Conservation (phyloP, 805 yeast species). For the Ogataea zsoltii region DNA sequence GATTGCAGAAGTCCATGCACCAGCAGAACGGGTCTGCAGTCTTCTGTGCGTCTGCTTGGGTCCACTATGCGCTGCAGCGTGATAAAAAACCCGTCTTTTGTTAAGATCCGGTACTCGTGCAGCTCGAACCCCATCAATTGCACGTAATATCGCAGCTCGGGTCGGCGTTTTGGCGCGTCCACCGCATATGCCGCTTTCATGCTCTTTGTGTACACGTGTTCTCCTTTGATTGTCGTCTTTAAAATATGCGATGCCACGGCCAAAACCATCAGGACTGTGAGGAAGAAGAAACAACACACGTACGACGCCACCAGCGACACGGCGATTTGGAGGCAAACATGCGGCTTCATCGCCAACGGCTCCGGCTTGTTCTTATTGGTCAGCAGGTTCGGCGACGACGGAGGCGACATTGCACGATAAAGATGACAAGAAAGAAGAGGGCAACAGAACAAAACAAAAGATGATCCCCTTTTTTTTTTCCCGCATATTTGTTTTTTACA, state of each 20-base stretch:
- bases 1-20: conserved; percentile 89
- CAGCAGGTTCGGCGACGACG: conserved; percentile 12
- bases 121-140: conserved; percentile 59
- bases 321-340: conserved; percentile 8
- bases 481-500: background rate
- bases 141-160: conserved; percentile 65
- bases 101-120: conserved; percentile 58
- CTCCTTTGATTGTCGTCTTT: conserved; percentile 10
- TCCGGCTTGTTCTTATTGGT: conserved; percentile 11
- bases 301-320: conserved; percentile 15
- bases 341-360: conserved; percentile 15
- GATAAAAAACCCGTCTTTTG: conserved; percentile 81
- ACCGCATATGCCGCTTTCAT: conserved; percentile 27
- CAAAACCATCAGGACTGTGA: conserved; percentile 26
- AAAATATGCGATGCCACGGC: conserved; percentile 25
- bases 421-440: background rate
- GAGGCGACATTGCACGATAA: conserved; percentile 1
- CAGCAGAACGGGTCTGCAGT: conserved; percentile 60
- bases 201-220: conserved; percentile 9
- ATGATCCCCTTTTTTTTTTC: background rate
- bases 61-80: conserved; percentile 62
- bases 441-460: background rate
- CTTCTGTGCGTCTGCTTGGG: conserved; percentile 37
- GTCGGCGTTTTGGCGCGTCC: conserved; percentile 31
- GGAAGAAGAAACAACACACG: conserved; percentile 26